phyloP scores from a whole-genome alignment of 2,329 filamentous ascomycete species.

The Blastomyces silverae region DNA sequence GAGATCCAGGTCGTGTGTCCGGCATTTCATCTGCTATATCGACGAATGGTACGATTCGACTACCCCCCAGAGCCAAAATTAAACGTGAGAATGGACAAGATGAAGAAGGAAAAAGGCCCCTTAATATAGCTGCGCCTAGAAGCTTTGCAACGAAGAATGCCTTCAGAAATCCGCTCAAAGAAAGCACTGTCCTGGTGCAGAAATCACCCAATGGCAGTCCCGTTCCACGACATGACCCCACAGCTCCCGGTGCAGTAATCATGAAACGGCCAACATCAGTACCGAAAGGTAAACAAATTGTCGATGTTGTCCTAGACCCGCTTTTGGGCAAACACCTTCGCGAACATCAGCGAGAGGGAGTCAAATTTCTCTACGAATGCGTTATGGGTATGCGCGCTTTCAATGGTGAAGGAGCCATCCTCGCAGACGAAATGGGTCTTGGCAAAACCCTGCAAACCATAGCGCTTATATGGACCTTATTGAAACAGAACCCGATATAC shows the following conservation, averaged over 20 bases:
- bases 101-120: slow-evolving; percentile 35
- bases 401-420: slow-evolving; percentile 61
- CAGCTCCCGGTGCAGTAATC: slow-evolving; percentile 53
- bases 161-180: slow-evolving; percentile 58
- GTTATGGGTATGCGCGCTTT: slow-evolving; percentile 65
- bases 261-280: slow-evolving; percentile 56
- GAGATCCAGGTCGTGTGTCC: background rate
- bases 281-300: slow-evolving; percentile 57
- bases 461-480: slow-evolving; percentile 61
- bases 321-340: slow-evolving; percentile 56
- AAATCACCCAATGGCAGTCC: slow-evolving; percentile 41
- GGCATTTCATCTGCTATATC: background rate
- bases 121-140: slow-evolving; percentile 35
- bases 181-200: slow-evolving; percentile 46
- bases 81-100: slow-evolving; percentile 17
- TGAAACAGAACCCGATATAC: slow-evolving; percentile 64
- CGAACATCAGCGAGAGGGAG: slow-evolving; percentile 62
- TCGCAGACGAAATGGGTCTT: slow-evolving; percentile 70
- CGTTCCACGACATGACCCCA: slow-evolving; percentile 59
- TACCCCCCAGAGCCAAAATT: slow-evolving; percentile 23
- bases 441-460: slow-evolving; percentile 70
- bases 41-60: slow-evolving; percentile 12
- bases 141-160: slow-evolving; percentile 39
- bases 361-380: slow-evolving; percentile 66
- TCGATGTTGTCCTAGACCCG: slow-evolving; percentile 68